A percentile compares a stretch with the other conserved stretches of the same genome.
phyloP scores from a whole-genome alignment of 768 basidiomycete genomes.

The Podaxis mareebaensis region DNA sequence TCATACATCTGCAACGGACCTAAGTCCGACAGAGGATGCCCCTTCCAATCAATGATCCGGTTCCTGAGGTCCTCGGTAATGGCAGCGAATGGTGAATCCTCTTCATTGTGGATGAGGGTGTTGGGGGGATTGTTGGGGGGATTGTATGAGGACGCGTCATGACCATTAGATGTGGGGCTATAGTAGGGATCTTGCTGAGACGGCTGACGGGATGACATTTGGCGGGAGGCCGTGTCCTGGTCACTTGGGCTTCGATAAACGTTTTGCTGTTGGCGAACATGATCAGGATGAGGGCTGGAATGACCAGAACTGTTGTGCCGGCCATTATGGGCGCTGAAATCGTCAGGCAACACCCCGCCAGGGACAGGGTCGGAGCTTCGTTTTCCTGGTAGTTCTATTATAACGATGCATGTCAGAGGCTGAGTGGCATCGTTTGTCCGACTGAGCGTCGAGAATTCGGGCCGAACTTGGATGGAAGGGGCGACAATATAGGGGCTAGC shows the following conservation, averaged over 20 bases:
- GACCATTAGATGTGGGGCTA: constrained; percentile 32
- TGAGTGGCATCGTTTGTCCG: constrained; percentile 71
- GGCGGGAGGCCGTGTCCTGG: constrained; percentile 7
- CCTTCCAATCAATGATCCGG: constrained; percentile 96
- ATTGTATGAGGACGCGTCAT: constrained; percentile 18
- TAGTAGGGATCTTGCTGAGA: constrained; percentile 32
- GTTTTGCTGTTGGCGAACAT: constrained; percentile 25
- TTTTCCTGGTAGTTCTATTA: constrained; percentile 88
- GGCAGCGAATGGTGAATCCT: constrained; percentile 75
- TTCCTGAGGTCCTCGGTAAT: constrained; percentile 89
- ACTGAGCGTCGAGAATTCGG: constrained; percentile 85
- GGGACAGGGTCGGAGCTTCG: constrained; percentile 53
- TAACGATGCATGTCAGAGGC: constrained; percentile 90
- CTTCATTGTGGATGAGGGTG: constrained; percentile 47
- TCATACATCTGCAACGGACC: constrained; percentile 93
- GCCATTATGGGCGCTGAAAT: constrained; percentile 34
- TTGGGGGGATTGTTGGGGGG: constrained; percentile 29
- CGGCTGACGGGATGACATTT: constrained; percentile 19
- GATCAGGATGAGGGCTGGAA: constrained; percentile 40
- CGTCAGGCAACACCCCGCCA: constrained; percentile 52
- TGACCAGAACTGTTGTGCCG: constrained; percentile 36
- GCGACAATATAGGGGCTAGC: constrained; percentile 78
- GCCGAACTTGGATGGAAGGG: constrained; percentile 90
- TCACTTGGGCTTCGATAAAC: constrained; percentile 11
- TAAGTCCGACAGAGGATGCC: constrained; percentile 85